Evolutionary conservation across 192 early-diverging fungal genomes (phyloP).

Genomic region (Umbelopsis isabellina): DNA sequence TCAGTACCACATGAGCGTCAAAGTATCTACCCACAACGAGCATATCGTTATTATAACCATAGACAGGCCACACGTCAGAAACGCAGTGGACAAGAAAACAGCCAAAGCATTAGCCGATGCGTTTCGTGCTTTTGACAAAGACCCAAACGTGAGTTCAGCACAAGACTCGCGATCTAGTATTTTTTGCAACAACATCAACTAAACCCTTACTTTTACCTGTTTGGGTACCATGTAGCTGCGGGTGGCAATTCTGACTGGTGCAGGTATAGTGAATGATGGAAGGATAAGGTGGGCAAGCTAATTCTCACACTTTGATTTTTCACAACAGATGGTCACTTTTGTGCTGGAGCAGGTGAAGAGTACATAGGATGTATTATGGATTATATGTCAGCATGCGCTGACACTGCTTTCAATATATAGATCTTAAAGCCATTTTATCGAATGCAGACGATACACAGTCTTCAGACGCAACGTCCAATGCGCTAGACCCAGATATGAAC

Average conservation of each 20-base stretch:
- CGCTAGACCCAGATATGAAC: slow-evolving; percentile 5
- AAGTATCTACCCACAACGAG: not conserved
- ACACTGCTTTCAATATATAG: slow-evolving; percentile 3
- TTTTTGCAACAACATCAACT: too few species aligned
- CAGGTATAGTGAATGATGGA: slow-evolving; percentile 27
- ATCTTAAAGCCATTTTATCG: slow-evolving; percentile 34
- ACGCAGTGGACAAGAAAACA: slow-evolving; percentile 52
- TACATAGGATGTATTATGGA: not conserved
- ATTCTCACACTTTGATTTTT: not conserved
- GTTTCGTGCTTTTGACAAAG: slow-evolving; percentile 52
- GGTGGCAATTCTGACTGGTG: slow-evolving; percentile 52
- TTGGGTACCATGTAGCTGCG: slow-evolving; percentile 8
- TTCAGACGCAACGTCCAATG: not conserved
- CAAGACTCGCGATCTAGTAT: not conserved
- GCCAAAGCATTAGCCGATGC: slow-evolving; percentile 46
- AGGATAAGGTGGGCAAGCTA: not conserved
- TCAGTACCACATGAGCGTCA: not conserved
- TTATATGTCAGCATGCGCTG: not conserved
- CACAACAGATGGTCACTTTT: slow-evolving; percentile 46
- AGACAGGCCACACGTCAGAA: slow-evolving; percentile 46
- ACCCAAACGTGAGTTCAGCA: slow-evolving; percentile 32
- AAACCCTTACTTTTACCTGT: not conserved
- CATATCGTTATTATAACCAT: slow-evolving; percentile 42
- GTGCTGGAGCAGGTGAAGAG: slow-evolving; percentile 46
- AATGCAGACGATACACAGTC: not conserved